Percentiles rank a stretch among this genome's conserved stretches.
These are phyloP conservation scores for Macaranga tanarius DNA, from an alignment of 441 rosid genomes.

Conservation along the genomic window DNA sequence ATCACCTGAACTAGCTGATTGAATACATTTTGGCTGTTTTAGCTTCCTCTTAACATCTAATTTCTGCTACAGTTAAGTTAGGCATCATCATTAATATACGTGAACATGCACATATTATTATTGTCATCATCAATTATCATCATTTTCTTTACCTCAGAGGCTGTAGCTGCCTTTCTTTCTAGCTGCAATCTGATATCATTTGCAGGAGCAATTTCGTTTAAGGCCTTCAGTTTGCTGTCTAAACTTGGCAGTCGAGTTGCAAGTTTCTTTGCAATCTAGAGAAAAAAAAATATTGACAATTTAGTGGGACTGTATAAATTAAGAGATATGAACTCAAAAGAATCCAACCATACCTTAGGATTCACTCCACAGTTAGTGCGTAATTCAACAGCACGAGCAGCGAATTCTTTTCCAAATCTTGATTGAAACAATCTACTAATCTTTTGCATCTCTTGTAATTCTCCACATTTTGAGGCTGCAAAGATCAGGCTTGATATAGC, in stretches of 20 bases:
- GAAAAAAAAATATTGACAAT: not conserved
- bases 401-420: slow-evolving; percentile 43
- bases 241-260: slow-evolving; percentile 35
- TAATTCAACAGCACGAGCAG: slow-evolving; percentile 39
- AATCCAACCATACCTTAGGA: slow-evolving; percentile 10
- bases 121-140: not conserved
- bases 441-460: slow-evolving; percentile 59
- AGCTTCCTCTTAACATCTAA: not conserved
- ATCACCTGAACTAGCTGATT: not conserved
- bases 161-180: slow-evolving; percentile 17
- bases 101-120: not conserved
- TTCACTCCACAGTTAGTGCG: slow-evolving; percentile 31
- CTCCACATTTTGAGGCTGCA: slow-evolving; percentile 59
- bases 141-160: slow-evolving; percentile 22
- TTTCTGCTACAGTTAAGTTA: slow-evolving; percentile 24
- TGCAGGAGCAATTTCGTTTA: slow-evolving; percentile 37
- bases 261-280: slow-evolving; percentile 47
- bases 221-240: slow-evolving; percentile 36
- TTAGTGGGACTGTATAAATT: not conserved
- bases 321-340: not conserved
- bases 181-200: slow-evolving; percentile 36
- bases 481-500: slow-evolving; percentile 54
- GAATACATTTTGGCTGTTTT: slow-evolving; percentile 16
- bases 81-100: not conserved
- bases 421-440: slow-evolving; percentile 35